These are phyloP conservation scores for Trematosphaeria pertusa DNA, from an alignment of 2,329 filamentous ascomycete species.

Conservation along the genomic window DNA sequence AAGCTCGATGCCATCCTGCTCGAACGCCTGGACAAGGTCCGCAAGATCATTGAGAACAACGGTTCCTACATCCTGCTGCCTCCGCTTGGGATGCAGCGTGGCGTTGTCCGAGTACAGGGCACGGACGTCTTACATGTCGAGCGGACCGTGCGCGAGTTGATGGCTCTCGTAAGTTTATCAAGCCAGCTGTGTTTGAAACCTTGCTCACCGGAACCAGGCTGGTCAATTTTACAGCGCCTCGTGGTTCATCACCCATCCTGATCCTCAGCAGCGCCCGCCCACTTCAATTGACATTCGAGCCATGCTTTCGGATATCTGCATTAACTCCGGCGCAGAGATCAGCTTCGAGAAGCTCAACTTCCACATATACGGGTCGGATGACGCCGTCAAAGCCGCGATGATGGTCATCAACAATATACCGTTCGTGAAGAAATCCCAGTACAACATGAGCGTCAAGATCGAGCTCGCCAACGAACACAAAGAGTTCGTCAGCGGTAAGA, in stretches of 20 bases:
- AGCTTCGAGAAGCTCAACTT: conserved; percentile 95
- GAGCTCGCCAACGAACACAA: conserved; percentile 99
- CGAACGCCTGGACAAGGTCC: conserved; percentile 91
- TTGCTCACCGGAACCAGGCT: conserved; percentile 63
- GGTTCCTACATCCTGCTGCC: conserved; percentile 95
- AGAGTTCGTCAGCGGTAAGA: conserved; percentile 98
- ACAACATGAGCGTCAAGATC: conserved; percentile 96
- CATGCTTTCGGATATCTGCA: conserved; percentile 96
- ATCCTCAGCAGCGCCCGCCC: conserved; percentile 68
- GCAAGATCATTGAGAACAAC: conserved; percentile 96
- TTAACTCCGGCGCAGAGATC: conserved; percentile 93
- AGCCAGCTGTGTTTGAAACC: conserved; percentile 6
- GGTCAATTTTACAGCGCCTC: conserved; percentile 97
- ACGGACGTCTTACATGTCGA: conserved; percentile 93
- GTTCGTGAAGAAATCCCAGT: conserved; percentile 84
- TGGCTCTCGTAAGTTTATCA: conserved; percentile 75
- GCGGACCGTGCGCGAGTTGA: conserved; percentile 92
- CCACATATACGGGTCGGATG: conserved; percentile 92
- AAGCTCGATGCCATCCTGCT: conserved; percentile 96
- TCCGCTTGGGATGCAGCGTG: conserved; percentile 82
- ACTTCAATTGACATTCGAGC: conserved; percentile 75
- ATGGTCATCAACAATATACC: conserved; percentile 90
- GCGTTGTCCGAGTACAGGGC: conserved; percentile 87
- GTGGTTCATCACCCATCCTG: conserved; percentile 89
- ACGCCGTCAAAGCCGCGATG: conserved; percentile 94